Percentiles rank a stretch among this genome's conserved stretches.
These are phyloP conservation scores for Stentor coeruleus DNA, from an alignment of 73 alveolate genomes.

Conservation along the genomic window DNA sequence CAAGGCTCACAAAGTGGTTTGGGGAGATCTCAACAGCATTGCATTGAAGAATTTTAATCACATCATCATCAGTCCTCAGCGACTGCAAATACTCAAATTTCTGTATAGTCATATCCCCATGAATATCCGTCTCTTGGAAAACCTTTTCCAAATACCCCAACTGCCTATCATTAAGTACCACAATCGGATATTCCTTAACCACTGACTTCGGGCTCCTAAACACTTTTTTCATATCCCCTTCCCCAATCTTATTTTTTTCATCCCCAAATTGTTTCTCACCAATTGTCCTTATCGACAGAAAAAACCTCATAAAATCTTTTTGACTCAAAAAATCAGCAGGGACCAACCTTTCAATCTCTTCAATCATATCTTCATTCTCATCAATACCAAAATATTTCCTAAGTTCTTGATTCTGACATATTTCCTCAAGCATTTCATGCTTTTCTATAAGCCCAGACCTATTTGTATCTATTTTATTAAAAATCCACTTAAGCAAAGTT, in stretches of 20 bases:
- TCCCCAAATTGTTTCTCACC: no score
- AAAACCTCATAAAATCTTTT: conserved; percentile 1
- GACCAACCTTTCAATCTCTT: not conserved
- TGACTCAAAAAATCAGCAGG: not conserved
- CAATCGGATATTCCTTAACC: not conserved
- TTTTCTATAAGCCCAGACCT: not conserved
- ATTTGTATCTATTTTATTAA: not conserved
- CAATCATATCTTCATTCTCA: not conserved
- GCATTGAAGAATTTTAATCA: conserved; percentile 41
- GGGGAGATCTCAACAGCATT: conserved; percentile 51
- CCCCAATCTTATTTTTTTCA: not conserved
- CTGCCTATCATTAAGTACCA: not conserved
- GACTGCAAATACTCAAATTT: conserved; percentile 34
- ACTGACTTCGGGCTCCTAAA: not conserved
- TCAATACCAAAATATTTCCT: not conserved
- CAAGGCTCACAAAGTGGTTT: conserved; percentile 40
- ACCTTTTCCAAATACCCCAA: conserved; percentile 33
- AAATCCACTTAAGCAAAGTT: not conserved
- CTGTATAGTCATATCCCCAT: conserved; percentile 40
- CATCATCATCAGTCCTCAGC: conserved; percentile 48
- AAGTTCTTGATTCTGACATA: not conserved
- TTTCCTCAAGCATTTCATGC: conserved; percentile 3
- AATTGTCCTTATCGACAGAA: not conserved
- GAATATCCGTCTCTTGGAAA: conserved; percentile 43
- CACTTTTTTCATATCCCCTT: not conserved